phyloP scores from a whole-genome alignment of 140 eudicot species.

The Stevia rebaudiana region DNA sequence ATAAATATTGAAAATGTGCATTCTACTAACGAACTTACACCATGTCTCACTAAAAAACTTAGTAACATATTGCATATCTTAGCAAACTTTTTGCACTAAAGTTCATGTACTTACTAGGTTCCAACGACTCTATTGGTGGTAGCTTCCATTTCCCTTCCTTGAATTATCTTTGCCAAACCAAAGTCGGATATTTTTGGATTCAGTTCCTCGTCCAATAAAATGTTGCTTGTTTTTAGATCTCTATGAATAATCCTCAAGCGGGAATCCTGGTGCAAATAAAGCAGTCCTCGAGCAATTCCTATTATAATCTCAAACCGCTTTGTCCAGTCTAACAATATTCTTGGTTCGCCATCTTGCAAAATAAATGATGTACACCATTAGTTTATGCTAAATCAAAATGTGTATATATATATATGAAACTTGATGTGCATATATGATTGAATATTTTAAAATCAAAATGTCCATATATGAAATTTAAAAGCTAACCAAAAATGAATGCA shows the following conservation, averaged over 20 bases:
- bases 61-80: too few species aligned
- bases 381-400: not conserved
- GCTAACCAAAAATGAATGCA: slow-evolving; percentile 48
- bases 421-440: too few species aligned
- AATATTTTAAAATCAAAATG: not conserved
- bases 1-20: not conserved
- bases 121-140: slow-evolving; percentile 38
- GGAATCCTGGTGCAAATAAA: slow-evolving; percentile 54
- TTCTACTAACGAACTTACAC: not conserved
- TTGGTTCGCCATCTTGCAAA: slow-evolving; percentile 20
- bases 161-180: slow-evolving; percentile 49
- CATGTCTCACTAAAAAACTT: too few species aligned
- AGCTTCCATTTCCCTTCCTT: slow-evolving; percentile 34
- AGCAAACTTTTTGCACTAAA: not conserved
- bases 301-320: slow-evolving; percentile 37
- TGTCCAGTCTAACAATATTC: slow-evolving; percentile 30
- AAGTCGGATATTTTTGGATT: slow-evolving; percentile 50
- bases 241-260: slow-evolving; percentile 37
- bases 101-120: slow-evolving; percentile 36
- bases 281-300: slow-evolving; percentile 49
- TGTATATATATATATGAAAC: not conserved
- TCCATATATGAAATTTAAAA: not conserved
- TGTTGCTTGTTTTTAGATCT: slow-evolving; percentile 41
- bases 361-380: not conserved
- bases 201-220: slow-evolving; percentile 39